Base-by-base conservation (phyloP, 352 stramenopile species). In the Phytopythium helicoides region DNA sequence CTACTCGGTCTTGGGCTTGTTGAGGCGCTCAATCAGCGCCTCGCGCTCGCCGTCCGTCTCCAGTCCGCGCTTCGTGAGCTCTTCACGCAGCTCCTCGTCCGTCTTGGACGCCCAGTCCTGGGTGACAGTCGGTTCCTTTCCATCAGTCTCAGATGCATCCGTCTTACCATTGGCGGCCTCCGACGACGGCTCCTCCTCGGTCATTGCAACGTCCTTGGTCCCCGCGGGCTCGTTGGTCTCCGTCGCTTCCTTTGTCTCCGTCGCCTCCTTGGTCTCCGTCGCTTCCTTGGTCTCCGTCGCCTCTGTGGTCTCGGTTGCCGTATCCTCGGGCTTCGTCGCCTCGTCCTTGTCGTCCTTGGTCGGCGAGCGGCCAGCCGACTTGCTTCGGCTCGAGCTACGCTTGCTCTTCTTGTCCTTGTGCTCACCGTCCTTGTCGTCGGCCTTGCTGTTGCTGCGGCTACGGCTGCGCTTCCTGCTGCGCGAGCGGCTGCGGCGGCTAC, bases 401-500 rank as follows among this genome's bases (percentile, higher is more conserved):
- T 64, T 68, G 6, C 18, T 37, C 51, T 77, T 77, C 55, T 72
- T 71, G 39, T 26, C 34, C 25, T 56, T 38, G 23, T 48, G 28
- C 41, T 66, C 47, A 12, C 15, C 62, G 42, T 40, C 47, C 44
- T 50, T 50, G 35, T 55, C 42, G 23, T 57, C 54, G 26, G 36
- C 47, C 15, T 67, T 74, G 22, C 46, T 55, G 36, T 59, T 54
- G 33, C 69, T 77, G 18, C 60, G 59, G 45, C 71, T 81, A 22
- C 62, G 62, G 15, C 64, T 78, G 44, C 62, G 58, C 26, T 68
- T 72, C 55, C 56, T 64, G 44, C 60, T 68, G 18, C 39, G 22
- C 48, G 68, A 66, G 36, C 65, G 68, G 35, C 62, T 64, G 42
- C 35, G 33, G n/a, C 53, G 50, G 37, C 57, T 66, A 23, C 54